Conservation (phyloP, 2,329 filamentous ascomycete species). For the Colletotrichum tropicicola region DNA sequence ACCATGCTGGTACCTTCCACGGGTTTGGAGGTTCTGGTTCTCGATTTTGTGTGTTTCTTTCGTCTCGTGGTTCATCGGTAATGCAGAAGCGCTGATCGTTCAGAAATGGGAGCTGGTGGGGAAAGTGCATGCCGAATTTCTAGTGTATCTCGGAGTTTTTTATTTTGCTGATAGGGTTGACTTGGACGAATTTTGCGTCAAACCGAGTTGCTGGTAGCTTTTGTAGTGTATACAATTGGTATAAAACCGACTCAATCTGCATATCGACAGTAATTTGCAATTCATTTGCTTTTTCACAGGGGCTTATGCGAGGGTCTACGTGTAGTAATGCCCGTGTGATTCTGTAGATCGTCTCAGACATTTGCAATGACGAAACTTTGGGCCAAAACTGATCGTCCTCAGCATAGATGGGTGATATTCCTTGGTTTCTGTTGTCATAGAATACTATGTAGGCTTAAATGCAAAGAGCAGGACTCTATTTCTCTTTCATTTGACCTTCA, state of each 20-base stretch:
- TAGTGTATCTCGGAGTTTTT: background rate
- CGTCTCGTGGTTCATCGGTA: background rate
- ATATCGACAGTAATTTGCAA: background rate
- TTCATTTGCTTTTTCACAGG: background rate
- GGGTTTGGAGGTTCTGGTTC: background rate
- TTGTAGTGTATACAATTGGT: background rate
- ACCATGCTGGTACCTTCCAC: background rate
- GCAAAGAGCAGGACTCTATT: too few relatives aligned
- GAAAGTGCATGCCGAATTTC: background rate
- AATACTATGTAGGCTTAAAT: too few relatives aligned
- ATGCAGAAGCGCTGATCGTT: background rate
- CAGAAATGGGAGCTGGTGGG: background rate
- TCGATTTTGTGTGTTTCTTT: background rate
- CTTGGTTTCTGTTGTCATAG: too few relatives aligned
- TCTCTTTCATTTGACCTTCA: constrained; percentile 65
- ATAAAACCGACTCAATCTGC: background rate
- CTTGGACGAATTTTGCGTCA: background rate
- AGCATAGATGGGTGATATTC: too few relatives aligned
- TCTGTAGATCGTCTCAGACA: too few relatives aligned
- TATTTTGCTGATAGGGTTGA: background rate
- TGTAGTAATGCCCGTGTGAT: too few relatives aligned
- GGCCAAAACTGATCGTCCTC: too few relatives aligned
- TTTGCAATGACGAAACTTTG: too few relatives aligned
- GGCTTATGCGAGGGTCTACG: too few relatives aligned
- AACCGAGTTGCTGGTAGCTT: background rate